Percentiles rank a stretch among this genome's conserved stretches.
Conservation (phyloP, 2,329 filamentous ascomycete genomes). For the Ophiostoma pallidulum region DNA sequence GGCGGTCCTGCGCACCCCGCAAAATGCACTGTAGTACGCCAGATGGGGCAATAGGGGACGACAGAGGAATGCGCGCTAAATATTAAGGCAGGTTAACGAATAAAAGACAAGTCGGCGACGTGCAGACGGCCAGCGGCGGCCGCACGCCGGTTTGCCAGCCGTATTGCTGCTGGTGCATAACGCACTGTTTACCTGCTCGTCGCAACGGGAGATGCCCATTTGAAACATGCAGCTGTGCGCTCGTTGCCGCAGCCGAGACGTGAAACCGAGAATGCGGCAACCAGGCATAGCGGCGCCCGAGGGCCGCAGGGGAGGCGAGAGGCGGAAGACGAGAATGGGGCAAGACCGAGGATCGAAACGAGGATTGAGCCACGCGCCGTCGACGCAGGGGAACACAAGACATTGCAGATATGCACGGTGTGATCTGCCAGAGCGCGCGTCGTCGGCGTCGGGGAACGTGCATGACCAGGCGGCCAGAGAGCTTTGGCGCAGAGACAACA, state of each 20-base stretch:
- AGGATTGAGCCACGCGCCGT: too few relatives aligned
- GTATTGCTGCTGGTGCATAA: too few relatives aligned
- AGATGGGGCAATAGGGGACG: conserved; percentile 1
- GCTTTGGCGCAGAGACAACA: too few relatives aligned
- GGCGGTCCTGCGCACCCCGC: neutral
- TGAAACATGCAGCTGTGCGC: neutral
- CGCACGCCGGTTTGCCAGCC: too few relatives aligned
- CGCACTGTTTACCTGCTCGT: neutral
- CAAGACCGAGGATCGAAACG: conserved; percentile 1
- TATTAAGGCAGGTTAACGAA: too few relatives aligned
- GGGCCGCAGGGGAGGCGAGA: neutral
- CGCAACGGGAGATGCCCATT: neutral
- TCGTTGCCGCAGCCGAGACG: neutral
- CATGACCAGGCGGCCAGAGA: too few relatives aligned
- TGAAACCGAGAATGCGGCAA: neutral
- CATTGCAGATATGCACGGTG: too few relatives aligned
- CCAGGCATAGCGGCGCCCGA: neutral
- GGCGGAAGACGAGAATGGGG: neutral
- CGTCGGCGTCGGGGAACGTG: too few relatives aligned
- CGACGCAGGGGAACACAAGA: too few relatives aligned
- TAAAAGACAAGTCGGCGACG: too few relatives aligned
- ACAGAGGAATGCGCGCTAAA: neutral
- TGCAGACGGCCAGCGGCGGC: too few relatives aligned
- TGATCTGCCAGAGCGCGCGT: too few relatives aligned
- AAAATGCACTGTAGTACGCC: neutral